These are phyloP conservation scores for Penicilliopsis zonata DNA, from an alignment of 495 filamentous ascomycete species.

Conservation along the genomic window DNA sequence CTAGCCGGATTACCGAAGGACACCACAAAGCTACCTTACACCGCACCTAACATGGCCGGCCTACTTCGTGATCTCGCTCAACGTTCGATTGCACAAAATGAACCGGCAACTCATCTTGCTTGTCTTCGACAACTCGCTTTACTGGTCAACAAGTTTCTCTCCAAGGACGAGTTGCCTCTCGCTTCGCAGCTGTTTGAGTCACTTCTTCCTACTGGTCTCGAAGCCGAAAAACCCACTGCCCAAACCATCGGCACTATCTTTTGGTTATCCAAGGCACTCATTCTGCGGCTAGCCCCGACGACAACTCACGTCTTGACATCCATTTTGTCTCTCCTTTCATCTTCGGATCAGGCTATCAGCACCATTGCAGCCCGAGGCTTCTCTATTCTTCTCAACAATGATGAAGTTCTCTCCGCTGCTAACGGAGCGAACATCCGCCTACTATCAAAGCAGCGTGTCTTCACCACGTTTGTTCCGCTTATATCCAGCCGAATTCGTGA, in stretches of 20 bases:
- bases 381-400: conserved; percentile 45
- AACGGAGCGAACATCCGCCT: conserved; percentile 54
- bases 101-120: conserved; percentile 34
- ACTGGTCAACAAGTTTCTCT: conserved; percentile 54
- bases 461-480: conserved; percentile 46
- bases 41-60: conserved; percentile 15
- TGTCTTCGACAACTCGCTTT: conserved; percentile 50
- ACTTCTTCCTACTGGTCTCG: conserved; percentile 17
- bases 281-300: conserved; percentile 33
- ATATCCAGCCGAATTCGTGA: conserved; percentile 43
- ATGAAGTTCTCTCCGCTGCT: conserved; percentile 50
- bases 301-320: conserved; percentile 36
- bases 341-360: conserved; percentile 20
- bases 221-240: conserved; percentile 10
- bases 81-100: conserved; percentile 18
- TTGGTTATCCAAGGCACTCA: conserved; percentile 43
- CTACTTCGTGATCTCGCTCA: conserved; percentile 30
- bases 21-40: conserved; percentile 20
- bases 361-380: conserved; percentile 48
- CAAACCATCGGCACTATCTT: conserved; percentile 31
- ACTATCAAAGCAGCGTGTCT: conserved; percentile 54
- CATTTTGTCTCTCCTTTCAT: conserved; percentile 45
- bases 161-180: conserved; percentile 28
- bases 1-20: conserved; percentile 45
- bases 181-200: conserved; percentile 20